Evolutionary conservation across 108 stramenopile species (phyloP), one percentile per base, ranked within the genome.

Genomic region (Hondaea fermentalgiana): DNA sequence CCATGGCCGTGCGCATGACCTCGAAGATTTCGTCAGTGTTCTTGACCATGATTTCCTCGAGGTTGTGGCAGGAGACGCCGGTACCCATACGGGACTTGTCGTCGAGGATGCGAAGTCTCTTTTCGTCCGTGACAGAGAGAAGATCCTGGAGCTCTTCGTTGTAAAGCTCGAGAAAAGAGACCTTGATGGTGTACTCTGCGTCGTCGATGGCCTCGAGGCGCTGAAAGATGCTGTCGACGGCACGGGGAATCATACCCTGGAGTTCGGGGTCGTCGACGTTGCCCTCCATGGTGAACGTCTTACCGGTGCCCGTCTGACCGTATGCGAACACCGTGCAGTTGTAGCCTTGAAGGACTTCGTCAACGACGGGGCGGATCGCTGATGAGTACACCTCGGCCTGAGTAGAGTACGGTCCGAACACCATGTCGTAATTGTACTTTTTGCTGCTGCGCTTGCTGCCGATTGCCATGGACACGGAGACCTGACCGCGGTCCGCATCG

Each of bases 251-350:
- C 43, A 94, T 92, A 58, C 94, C 94, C 83, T 91, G 91, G 21
- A 28, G 6, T 42, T 88, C 87, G 5, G 60, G 6, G 58, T 90
- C 88, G 44, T 90, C 51, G 55, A 94, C 87, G 44, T 91, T 92
- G 49, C 94, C 94, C 90, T 94, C 94, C 93, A 94, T 94, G 57
- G 93, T 90, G 43, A 16, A 91, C 44, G 93, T 94, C 91, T 94
- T 94, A 45, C 93, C 93, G 12, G 93, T 93, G 59, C 93, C 93
- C 17, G 93, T 93, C 53, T 93, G 93, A 6, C 93, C 93, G 55
- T 93, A 92, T 16, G 93, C 93, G 55, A 94, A 94, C 8, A 94
- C 91, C 25, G 94, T 94, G 87, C 92, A 92, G 89, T 92, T 93
- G 92, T 91, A 94, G 25, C 94, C 94, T 28, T 87, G 91, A 19